Percentiles rank a stretch among this genome's conserved stretches.
Evolutionary conservation across 129 eudicot species (phyloP).

Genomic region (Solidago caesia): DNA sequence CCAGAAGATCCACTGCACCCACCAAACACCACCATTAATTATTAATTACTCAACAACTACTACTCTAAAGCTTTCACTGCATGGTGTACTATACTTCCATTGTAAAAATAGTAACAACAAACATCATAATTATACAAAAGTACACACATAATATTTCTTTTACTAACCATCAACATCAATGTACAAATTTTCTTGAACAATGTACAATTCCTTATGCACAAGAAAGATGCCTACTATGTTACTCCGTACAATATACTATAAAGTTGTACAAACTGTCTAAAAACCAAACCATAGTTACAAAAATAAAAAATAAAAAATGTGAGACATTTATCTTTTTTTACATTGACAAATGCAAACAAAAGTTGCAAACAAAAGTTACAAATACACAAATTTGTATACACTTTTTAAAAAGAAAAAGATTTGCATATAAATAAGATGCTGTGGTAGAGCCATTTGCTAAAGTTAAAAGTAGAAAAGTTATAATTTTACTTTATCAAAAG

Average conservation of each 20-base stretch:
- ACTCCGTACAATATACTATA: neutral
- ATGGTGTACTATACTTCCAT: neutral
- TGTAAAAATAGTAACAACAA: constrained; percentile 2
- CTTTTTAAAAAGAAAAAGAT: neutral
- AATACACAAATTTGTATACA: too few species aligned
- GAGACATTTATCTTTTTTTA: too few species aligned
- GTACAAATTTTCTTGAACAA: neutral
- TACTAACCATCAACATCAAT: too few species aligned
- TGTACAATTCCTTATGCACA: neutral
- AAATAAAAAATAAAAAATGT: too few species aligned
- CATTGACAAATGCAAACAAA: too few species aligned
- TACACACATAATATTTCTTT: too few species aligned
- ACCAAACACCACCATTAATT: neutral
- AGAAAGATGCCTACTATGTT: neutral
- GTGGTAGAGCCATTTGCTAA: neutral
- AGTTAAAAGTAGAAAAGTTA: neutral
- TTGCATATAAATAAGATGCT: too few species aligned
- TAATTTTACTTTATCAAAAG: neutral
- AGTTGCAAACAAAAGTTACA: too few species aligned
- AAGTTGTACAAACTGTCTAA: neutral
- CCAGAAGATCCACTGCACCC: constrained; percentile 83
- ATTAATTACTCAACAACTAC: neutral
- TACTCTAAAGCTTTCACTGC: constrained; percentile 20
- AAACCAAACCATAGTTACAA: neutral
- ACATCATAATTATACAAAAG: neutral